phyloP scores from a whole-genome alignment of 2,329 filamentous ascomycete genomes.

The Cercospora janseana region DNA sequence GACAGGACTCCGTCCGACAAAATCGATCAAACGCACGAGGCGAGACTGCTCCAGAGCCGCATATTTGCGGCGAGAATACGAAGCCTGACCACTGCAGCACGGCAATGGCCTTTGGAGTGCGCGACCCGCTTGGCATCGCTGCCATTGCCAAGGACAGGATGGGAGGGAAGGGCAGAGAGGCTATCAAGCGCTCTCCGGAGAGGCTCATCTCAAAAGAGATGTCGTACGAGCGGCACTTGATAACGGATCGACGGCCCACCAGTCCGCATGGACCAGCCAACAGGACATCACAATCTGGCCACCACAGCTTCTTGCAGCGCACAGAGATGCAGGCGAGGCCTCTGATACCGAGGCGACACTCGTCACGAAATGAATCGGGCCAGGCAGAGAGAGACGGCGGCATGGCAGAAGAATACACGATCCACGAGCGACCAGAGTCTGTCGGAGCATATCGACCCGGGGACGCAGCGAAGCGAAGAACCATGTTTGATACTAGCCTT shows the following conservation, averaged over 20 bases:
- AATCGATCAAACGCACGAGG: background rate
- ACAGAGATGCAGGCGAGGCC: background rate
- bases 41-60: background rate
- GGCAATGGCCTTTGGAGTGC: background rate
- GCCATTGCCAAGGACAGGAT: background rate
- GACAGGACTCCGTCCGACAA: background rate
- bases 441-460: slow-evolving; percentile 18
- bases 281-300: background rate
- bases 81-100: background rate
- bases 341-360: background rate
- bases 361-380: background rate
- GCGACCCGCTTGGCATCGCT: background rate
- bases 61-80: background rate
- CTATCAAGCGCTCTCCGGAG: background rate
- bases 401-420: background rate
- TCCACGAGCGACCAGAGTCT: background rate
- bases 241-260: background rate
- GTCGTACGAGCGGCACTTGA: background rate
- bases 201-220: background rate
- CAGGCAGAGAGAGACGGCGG: background rate
- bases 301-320: background rate
- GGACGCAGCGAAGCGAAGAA: slow-evolving; percentile 22
- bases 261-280: no score
- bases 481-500: background rate
- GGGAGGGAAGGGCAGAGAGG: background rate